Conservation (phyloP, 2,329 filamentous ascomycete species). For the Simplicillium aogashimaense region DNA sequence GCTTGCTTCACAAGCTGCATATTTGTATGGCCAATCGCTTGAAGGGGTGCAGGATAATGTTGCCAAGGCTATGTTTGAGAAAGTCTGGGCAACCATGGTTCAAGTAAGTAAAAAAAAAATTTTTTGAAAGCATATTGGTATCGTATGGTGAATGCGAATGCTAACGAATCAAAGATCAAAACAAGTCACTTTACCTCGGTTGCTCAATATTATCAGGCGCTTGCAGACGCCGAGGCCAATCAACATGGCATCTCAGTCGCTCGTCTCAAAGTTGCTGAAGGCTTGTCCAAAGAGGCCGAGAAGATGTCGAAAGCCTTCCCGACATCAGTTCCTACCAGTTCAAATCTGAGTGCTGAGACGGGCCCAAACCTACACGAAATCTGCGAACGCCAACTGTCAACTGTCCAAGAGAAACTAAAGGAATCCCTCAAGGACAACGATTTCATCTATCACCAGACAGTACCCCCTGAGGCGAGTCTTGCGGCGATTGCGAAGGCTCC, state of each 20-base stretch:
- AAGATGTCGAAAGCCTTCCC: conserved; percentile 73
- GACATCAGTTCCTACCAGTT: conserved; percentile 63
- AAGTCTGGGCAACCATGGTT: conserved; percentile 77
- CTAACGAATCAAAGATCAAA: conserved; percentile 49
- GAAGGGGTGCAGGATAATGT: conserved; percentile 93
- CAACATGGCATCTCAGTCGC: conserved; percentile 79
- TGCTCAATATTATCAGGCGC: conserved; percentile 87
- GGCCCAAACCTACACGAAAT: conserved; percentile 66
- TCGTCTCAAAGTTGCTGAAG: conserved; percentile 72
- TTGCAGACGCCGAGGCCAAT: conserved; percentile 82
- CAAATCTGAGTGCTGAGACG: conserved; percentile 76
- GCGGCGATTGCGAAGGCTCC: conserved; percentile 80
- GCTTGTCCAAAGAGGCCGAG: conserved; percentile 67
- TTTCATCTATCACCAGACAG: conserved; percentile 92
- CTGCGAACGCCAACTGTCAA: conserved; percentile 70
- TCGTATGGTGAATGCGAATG: neutral
- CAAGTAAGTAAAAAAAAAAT: conserved; percentile 45
- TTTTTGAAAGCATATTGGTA: too few species aligned
- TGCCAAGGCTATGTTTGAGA: conserved; percentile 83
- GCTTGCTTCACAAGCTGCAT: conserved; percentile 80
- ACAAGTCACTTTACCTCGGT: conserved; percentile 72
- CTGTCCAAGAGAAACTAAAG: conserved; percentile 69
- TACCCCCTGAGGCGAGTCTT: conserved; percentile 77
- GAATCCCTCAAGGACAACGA: conserved; percentile 88
- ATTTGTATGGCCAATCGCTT: conserved; percentile 75